These are phyloP conservation scores for Pontederia paniculata DNA, from an alignment of 176 grass and related monocot species.

Conservation along the genomic window DNA sequence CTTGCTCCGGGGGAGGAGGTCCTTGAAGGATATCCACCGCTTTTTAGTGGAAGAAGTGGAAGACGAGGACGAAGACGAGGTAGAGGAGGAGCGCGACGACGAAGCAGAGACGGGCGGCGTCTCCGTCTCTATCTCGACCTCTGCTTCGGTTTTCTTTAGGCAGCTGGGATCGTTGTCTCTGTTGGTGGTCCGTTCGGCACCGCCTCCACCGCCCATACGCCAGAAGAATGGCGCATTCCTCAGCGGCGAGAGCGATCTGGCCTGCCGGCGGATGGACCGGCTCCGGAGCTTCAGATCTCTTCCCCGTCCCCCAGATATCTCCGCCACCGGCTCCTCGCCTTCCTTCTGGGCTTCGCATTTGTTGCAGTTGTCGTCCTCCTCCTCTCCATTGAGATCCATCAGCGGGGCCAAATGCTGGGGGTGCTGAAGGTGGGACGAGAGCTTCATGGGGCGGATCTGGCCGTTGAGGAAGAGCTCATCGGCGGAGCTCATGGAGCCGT, in stretches of 20 bases:
- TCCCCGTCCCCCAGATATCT: neutral
- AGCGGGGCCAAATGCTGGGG: conserved; percentile 10
- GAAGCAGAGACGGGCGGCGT: conserved; percentile 16
- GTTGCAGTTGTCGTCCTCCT: neutral
- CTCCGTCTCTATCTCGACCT: neutral
- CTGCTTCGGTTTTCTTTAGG: conserved; percentile 8
- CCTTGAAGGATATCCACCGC: conserved; percentile 19
- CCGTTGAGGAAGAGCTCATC: conserved; percentile 24
- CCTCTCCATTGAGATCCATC: conserved; percentile 5
- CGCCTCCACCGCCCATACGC: neutral
- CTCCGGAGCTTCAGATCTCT: conserved; percentile 21
- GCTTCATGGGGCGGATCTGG: conserved; percentile 24
- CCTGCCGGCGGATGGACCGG: conserved; percentile 13
- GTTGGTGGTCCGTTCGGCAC: neutral
- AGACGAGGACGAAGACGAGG: conserved; percentile 18
- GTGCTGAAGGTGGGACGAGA: conserved; percentile 20
- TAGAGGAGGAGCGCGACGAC: conserved; percentile 14
- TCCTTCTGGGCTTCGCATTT: neutral
- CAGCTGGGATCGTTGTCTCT: neutral
- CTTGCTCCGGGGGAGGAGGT: conserved; percentile 18
- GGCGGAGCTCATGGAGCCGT: conserved; percentile 14
- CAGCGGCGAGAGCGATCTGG: conserved; percentile 17
- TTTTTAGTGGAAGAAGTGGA: conserved; percentile 3
- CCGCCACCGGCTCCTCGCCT: neutral
- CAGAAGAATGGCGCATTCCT: conserved; percentile 12